phyloP scores from a whole-genome alignment of 2,329 filamentous ascomycete genomes.

The Fusarium ambrosium region DNA sequence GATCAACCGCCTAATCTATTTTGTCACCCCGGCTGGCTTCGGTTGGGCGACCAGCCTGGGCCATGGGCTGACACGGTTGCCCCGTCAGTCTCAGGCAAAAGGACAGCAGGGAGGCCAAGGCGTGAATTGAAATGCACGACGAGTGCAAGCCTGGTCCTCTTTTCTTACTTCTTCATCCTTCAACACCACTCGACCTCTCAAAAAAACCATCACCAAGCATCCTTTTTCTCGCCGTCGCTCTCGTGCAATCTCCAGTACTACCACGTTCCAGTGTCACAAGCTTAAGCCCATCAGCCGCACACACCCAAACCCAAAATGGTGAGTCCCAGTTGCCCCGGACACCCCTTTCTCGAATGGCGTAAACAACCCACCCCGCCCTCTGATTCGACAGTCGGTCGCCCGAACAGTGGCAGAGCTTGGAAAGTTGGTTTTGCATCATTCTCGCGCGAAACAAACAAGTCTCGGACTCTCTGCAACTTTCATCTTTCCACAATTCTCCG shows the following conservation, averaged over 20 bases:
- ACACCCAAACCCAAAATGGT: slow-evolving; percentile 51
- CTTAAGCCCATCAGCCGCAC: slow-evolving; percentile 34
- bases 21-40: slow-evolving; percentile 1
- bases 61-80: slow-evolving; percentile 39
- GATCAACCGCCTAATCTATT: slow-evolving; percentile 8
- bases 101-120: slow-evolving; percentile 42
- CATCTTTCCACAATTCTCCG: slow-evolving; percentile 29
- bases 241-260: neutral
- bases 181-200: slow-evolving; percentile 36
- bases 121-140: slow-evolving; percentile 44
- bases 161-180: slow-evolving; percentile 42
- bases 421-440: slow-evolving; percentile 44
- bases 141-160: slow-evolving; percentile 38
- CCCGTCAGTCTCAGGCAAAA: slow-evolving; percentile 51
- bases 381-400: slow-evolving; percentile 51
- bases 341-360: slow-evolving; percentile 45
- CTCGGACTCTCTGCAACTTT: slow-evolving; percentile 21
- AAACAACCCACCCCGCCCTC: slow-evolving; percentile 53
- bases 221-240: slow-evolving; percentile 2
- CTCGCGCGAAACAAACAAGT: slow-evolving; percentile 27
- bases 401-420: slow-evolving; percentile 23
- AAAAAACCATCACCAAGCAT: slow-evolving; percentile 22
- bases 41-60: slow-evolving; percentile 22
- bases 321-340: slow-evolving; percentile 52
- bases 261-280: slow-evolving; percentile 3